Percentiles rank a stretch among this genome's conserved stretches.
These are phyloP conservation scores for Acrocalymma vagum DNA, from an alignment of 2,329 filamentous ascomycete genomes.

Conservation along the genomic window DNA sequence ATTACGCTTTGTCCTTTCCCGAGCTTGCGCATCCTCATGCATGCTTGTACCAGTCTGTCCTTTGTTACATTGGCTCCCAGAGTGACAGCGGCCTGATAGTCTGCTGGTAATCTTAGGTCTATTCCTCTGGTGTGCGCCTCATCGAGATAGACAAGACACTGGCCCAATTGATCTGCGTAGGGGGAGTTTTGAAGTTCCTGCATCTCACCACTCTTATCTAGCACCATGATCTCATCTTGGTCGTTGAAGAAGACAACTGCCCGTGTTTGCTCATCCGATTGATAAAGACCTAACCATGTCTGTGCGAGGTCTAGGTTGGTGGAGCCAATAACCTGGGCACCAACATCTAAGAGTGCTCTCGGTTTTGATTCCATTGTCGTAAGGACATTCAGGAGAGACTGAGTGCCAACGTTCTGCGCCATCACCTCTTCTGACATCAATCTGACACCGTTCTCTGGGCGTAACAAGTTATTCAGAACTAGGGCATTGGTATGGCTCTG, in stretches of 20 bases:
- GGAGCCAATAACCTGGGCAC: slow-evolving; percentile 72
- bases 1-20: slow-evolving; percentile 70
- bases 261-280: slow-evolving; percentile 51
- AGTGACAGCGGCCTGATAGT: slow-evolving; percentile 71
- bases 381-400: slow-evolving; percentile 57
- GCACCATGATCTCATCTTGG: slow-evolving; percentile 60
- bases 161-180: slow-evolving; percentile 61
- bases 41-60: slow-evolving; percentile 73
- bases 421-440: slow-evolving; percentile 25
- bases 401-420: too few species aligned
- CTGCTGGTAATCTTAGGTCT: slow-evolving; percentile 66
- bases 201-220: slow-evolving; percentile 56
- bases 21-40: slow-evolving; percentile 70
- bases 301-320: slow-evolving; percentile 52
- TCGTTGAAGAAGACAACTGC: slow-evolving; percentile 64
- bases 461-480: slow-evolving; percentile 67
- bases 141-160: slow-evolving; percentile 72
- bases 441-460: slow-evolving; percentile 41
- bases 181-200: slow-evolving; percentile 65
- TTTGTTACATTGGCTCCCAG: slow-evolving; percentile 71
- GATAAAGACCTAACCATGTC: slow-evolving; percentile 60
- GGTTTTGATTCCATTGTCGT: slow-evolving; percentile 42
- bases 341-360: slow-evolving; percentile 72
- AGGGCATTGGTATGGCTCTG: slow-evolving; percentile 72
- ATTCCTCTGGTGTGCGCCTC: slow-evolving; percentile 74